A percentile compares a stretch with the other conserved stretches of the same genome.
Conservation (phyloP, 495 filamentous ascomycete genomes). For the Penicillium fimorum region DNA sequence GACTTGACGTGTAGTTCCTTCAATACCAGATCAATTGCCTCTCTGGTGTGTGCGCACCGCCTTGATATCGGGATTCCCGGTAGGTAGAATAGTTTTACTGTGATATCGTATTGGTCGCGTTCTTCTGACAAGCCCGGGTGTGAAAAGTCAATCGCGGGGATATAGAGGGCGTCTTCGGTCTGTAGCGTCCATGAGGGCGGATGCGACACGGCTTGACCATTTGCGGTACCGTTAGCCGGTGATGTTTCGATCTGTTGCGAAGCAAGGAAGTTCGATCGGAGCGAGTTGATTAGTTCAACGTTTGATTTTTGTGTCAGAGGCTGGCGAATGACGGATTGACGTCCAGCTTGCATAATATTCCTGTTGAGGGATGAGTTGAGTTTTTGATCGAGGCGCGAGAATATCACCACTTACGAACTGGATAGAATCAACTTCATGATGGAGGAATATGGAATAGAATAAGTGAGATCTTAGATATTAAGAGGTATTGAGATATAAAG, state of each 20-base stretch:
- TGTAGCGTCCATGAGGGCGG: conserved; percentile 60
- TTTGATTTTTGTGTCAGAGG: conserved; percentile 75
- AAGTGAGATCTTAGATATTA: neutral
- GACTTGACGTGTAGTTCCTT: conserved; percentile 70
- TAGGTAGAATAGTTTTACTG: conserved; percentile 89
- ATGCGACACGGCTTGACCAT: conserved; percentile 12
- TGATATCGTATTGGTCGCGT: conserved; percentile 82
- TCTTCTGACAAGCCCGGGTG: conserved; percentile 72
- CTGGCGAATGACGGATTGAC: conserved; percentile 77
- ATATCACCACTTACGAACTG: conserved; percentile 63
- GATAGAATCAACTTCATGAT: conserved; percentile 81
- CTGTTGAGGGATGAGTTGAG: conserved; percentile 43
- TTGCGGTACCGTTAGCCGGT: conserved; percentile 15
- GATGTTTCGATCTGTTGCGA: conserved; percentile 58
- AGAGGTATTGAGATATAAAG: neutral
- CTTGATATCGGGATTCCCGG: conserved; percentile 61
- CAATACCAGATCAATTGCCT: conserved; percentile 76
- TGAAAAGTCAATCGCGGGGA: conserved; percentile 75
- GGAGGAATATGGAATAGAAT: neutral
- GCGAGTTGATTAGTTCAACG: conserved; percentile 80
- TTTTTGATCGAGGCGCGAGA: conserved; percentile 1
- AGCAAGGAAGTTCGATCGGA: conserved; percentile 74
- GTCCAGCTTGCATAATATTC: conserved; percentile 75
- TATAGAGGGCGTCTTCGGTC: conserved; percentile 60
- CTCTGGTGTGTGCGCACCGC: conserved; percentile 63